Base-by-base conservation (phyloP, 2,329 filamentous ascomycete species). In the Colletotrichum navitas region DNA sequence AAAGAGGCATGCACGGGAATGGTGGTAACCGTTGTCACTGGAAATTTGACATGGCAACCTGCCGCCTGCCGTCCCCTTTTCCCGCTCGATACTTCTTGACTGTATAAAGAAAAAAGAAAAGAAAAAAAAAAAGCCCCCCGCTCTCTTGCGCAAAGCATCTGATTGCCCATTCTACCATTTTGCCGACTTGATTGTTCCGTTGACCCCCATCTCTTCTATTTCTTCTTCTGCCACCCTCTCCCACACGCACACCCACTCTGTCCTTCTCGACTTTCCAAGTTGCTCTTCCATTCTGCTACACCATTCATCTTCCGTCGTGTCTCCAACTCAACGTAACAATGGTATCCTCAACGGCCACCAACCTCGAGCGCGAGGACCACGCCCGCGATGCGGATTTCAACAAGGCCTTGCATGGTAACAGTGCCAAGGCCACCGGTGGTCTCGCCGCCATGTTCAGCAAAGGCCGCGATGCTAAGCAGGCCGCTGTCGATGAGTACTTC, bases 351-450 rank as follows among this genome's bases (percentile, higher is more conserved):
- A 80, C 79, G 68, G 76, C 74, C 69, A 77, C 76, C 66, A 77
- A 78, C 72, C 92, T 97, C 81, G 94, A 97, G 88, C 85, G 86
- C 79, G 94, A 97, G 85, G 90, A 97, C 81, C 92, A 95, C 82
- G 81, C 84, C 79, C 94, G 94, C 77, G 94, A 97, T 92, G 93
- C 94, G 74, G 92, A 89, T 76, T 97, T 97, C 88, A 95, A 94
- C 87, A 93, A 94, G 85, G 93, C 90, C 76, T 87, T 97, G 86
- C 95, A 98, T 83, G 94, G 88, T 78, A 82, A 81, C 73, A 94
- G 93, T 65, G 86, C 93, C 61, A 83, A 91, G 79, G 89, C 90
- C 55, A 84, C 87, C 68, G 93, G 92, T 79, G 93, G 94, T 76
- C 89, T 98, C 77, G 85, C 89, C 76, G 92, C 94, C 77, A 94